Conservation (phyloP, 352 stramenopile species). For the Pythium apleroticum region DNA sequence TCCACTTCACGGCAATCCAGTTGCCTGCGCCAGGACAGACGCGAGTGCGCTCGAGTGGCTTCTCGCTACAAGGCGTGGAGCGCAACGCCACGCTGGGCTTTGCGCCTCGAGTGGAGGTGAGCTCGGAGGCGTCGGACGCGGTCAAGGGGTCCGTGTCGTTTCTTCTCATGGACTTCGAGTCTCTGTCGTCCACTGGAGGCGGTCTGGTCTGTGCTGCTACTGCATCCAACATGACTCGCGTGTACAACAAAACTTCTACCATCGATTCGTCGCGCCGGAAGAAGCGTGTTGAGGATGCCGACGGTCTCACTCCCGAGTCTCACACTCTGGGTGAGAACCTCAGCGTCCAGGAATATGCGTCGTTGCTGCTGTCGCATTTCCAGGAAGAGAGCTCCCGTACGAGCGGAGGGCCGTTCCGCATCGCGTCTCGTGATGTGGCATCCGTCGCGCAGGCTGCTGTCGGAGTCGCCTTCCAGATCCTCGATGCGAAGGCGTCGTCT, state of each 20-base stretch:
- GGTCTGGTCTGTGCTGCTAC: slow-evolving; percentile 64
- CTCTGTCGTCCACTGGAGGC: slow-evolving; percentile 29
- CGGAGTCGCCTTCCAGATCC: slow-evolving; percentile 61
- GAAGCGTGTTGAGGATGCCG: slow-evolving; percentile 45
- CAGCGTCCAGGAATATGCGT: slow-evolving; percentile 58
- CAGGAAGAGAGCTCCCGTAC: slow-evolving; percentile 32
- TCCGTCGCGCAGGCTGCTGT: slow-evolving; percentile 61
- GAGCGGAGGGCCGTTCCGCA: slow-evolving; percentile 33
- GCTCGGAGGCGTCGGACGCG: slow-evolving; percentile 42
- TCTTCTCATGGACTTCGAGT: slow-evolving; percentile 49
- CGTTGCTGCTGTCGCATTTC: slow-evolving; percentile 57
- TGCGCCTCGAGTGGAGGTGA: slow-evolving; percentile 50
- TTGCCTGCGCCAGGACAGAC: slow-evolving; percentile 50
- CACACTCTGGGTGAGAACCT: slow-evolving; percentile 27
- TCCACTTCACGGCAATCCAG: slow-evolving; percentile 68
- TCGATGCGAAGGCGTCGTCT: slow-evolving; percentile 79
- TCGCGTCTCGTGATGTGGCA: slow-evolving; percentile 42
- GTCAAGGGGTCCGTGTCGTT: slow-evolving; percentile 74
- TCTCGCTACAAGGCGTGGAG: slow-evolving; percentile 68
- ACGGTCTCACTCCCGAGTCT: slow-evolving; percentile 37
- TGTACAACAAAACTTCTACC: slow-evolving; percentile 32
- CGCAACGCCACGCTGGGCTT: slow-evolving; percentile 52
- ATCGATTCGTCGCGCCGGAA: slow-evolving; percentile 10
- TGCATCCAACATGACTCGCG: slow-evolving; percentile 62
- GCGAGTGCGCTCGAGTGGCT: slow-evolving; percentile 52